These are phyloP conservation scores for Cutaneotrichosporon arboriforme DNA, from an alignment of 1,284 basidiomycete genomes.

Conservation along the genomic window DNA sequence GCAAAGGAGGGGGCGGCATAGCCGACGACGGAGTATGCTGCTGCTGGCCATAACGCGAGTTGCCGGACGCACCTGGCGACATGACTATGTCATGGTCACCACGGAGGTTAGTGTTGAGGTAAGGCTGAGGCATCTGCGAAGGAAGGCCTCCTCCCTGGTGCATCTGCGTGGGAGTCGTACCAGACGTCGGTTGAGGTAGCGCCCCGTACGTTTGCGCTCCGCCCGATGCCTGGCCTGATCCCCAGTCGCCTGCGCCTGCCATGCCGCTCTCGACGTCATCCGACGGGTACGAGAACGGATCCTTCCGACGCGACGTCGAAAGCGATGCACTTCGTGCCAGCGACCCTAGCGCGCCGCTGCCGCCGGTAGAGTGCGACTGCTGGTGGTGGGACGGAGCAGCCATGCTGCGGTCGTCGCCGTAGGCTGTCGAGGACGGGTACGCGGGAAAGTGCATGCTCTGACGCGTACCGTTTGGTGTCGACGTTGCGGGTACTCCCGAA, in stretches of 20 bases:
- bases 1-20: conserved; percentile 14
- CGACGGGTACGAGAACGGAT: conserved; percentile 43
- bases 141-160: conserved; percentile 7
- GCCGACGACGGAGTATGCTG: background rate
- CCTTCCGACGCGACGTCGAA: conserved; percentile 38
- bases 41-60: background rate
- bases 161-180: background rate
- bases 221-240: background rate
- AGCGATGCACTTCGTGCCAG: conserved; percentile 42
- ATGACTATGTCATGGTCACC: conserved; percentile 25
- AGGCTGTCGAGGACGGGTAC: conserved; percentile 12
- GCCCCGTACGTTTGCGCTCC: too few relatives aligned
- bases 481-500: conserved; percentile 1
- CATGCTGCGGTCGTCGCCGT: conserved; percentile 13
- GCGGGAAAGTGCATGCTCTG: conserved; percentile 18
- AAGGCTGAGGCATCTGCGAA: conserved; percentile 11
- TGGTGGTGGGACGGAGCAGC: background rate
- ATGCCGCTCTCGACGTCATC: conserved; percentile 47
- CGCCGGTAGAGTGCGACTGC: background rate
- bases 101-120: conserved; percentile 8
- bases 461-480: conserved; percentile 5
- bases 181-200: background rate
- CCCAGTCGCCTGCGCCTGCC: conserved; percentile 22
- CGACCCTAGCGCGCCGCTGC: conserved; percentile 26
- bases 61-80: conserved; percentile 15